Conservation (phyloP, 2,329 filamentous ascomycete genomes). For the Pseudofabraea citricarpa region DNA sequence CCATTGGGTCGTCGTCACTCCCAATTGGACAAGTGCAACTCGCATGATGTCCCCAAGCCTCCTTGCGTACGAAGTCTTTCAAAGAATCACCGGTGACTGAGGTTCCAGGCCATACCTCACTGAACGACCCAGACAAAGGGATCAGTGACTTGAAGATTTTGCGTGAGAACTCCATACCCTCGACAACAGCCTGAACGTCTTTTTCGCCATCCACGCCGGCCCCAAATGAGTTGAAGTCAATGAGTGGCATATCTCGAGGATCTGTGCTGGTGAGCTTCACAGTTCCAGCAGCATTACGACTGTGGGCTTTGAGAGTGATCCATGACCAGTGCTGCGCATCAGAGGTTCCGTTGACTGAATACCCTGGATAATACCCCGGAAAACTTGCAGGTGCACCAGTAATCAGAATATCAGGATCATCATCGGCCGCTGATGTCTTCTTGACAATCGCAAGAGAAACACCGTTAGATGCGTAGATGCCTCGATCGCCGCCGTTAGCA, state of each 20-base stretch:
- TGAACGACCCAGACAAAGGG: conserved; percentile 34
- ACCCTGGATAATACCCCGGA: conserved; percentile 31
- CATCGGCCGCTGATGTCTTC: conserved; percentile 30
- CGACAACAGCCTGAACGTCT: conserved; percentile 35
- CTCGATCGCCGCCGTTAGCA: neutral
- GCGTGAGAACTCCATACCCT: conserved; percentile 26
- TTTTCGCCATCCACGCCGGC: conserved; percentile 11
- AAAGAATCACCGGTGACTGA: conserved; percentile 29
- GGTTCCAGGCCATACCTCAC: conserved; percentile 35
- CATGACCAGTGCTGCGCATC: conserved; percentile 32
- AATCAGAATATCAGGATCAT: conserved; percentile 33
- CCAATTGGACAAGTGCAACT: conserved; percentile 47
- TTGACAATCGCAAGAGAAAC: conserved; percentile 35
- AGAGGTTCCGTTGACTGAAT: conserved; percentile 34
- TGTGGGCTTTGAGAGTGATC: conserved; percentile 49
- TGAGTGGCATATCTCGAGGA: conserved; percentile 58
- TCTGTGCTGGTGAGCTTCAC: conserved; percentile 57
- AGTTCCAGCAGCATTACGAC: conserved; percentile 55
- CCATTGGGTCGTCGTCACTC: conserved; percentile 41
- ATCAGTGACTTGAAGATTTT: conserved; percentile 33
- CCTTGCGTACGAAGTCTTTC: conserved; percentile 41
- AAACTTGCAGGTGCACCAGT: conserved; percentile 17
- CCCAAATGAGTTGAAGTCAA: conserved; percentile 56
- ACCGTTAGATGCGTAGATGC: conserved; percentile 38
- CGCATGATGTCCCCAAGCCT: conserved; percentile 54